Evolutionary conservation across 768 basidiomycete species (phyloP).

Genomic region (Naganishia randhawae): DNA sequence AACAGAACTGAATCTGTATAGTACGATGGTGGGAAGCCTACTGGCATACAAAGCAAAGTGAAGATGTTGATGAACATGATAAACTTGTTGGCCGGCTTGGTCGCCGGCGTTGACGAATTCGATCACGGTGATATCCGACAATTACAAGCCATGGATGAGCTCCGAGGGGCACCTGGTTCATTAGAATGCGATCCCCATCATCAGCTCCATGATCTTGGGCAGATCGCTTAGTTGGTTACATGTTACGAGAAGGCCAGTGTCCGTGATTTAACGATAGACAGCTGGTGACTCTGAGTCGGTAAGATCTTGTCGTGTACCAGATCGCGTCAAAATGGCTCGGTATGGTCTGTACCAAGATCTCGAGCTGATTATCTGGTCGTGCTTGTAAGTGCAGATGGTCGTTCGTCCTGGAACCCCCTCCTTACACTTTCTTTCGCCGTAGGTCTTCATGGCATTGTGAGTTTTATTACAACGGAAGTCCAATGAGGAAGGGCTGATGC

Average conservation of each 20-base stretch:
- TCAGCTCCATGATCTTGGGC: no score
- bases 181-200: neutral
- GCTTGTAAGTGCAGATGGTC: neutral
- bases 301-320: neutral
- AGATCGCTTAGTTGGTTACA: no score
- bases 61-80: neutral
- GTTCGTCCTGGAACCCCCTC: neutral
- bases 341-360: neutral
- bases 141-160: neutral
- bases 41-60: no score
- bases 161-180: neutral
- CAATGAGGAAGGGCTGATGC: neutral
- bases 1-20: no score
- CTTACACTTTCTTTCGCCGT: neutral
- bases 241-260: no score
- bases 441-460: slow-evolving; percentile 50
- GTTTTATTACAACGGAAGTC: slow-evolving; percentile 1
- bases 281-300: neutral
- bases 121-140: neutral
- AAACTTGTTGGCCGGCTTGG: no score
- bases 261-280: no score
- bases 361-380: neutral
- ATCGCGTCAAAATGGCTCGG: neutral
- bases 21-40: no score
- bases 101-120: neutral